Conservation (phyloP, 2,329 filamentous ascomycete genomes). For the Phoma sp. region DNA sequence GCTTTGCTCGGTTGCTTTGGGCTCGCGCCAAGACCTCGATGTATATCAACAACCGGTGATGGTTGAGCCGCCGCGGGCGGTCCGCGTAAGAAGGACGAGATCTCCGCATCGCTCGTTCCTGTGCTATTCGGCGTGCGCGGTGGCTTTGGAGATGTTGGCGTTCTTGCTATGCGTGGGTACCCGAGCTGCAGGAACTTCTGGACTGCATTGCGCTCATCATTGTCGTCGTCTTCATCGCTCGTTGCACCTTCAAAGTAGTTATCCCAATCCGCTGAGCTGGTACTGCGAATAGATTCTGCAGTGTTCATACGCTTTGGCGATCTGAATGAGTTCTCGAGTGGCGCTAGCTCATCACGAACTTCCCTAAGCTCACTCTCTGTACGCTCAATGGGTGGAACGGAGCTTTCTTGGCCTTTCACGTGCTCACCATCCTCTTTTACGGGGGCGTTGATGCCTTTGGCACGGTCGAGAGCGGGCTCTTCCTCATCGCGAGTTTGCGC, state of each 20-base stretch:
- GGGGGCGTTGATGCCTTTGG: conserved; percentile 64
- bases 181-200: conserved; percentile 47
- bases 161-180: conserved; percentile 26
- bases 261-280: conserved; percentile 57
- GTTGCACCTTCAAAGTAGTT: conserved; percentile 58
- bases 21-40: conserved; percentile 50
- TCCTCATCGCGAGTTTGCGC: conserved; percentile 72
- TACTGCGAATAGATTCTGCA: conserved; percentile 40
- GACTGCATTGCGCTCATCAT: conserved; percentile 48
- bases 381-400: conserved; percentile 47
- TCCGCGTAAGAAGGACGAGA: conserved; percentile 46
- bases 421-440: conserved; percentile 72
- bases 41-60: conserved; percentile 39
- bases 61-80: conserved; percentile 12
- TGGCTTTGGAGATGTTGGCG: conserved; percentile 19
- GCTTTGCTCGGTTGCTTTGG: conserved; percentile 26
- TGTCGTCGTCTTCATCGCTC: conserved; percentile 56
- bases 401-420: conserved; percentile 58
- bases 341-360: conserved; percentile 52
- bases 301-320: conserved; percentile 34
- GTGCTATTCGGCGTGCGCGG: conserved; percentile 29
- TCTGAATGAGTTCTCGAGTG: conserved; percentile 36
- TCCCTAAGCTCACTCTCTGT: conserved; percentile 59
- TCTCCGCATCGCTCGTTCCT: conserved; percentile 51
- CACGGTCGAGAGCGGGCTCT: conserved; percentile 72